Evolutionary conservation across 768 basidiomycete genomes (phyloP).

Genomic region (Agrocybe pediades): DNA sequence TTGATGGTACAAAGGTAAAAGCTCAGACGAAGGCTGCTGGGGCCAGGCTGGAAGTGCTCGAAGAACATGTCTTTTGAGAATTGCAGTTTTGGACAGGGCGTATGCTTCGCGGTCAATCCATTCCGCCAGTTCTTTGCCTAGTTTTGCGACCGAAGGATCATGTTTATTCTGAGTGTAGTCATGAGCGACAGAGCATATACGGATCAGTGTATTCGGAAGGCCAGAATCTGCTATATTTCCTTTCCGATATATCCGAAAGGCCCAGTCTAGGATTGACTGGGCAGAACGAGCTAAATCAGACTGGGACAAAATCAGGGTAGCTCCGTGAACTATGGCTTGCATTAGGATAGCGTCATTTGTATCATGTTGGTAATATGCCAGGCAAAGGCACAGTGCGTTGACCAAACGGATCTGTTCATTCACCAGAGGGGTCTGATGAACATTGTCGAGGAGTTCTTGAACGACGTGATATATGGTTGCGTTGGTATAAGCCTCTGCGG

Average conservation of each 20-base stretch:
- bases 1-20: slow-evolving; percentile 46
- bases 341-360: slow-evolving; percentile 65
- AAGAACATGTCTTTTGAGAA: slow-evolving; percentile 43
- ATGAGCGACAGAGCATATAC: slow-evolving; percentile 62
- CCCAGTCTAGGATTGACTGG: slow-evolving; percentile 82
- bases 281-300: slow-evolving; percentile 66
- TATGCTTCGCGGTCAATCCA: slow-evolving; percentile 67
- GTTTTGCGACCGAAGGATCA: slow-evolving; percentile 26
- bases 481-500: slow-evolving; percentile 42
- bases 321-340: slow-evolving; percentile 67
- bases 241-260: slow-evolving; percentile 53
- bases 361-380: too few species aligned
- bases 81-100: slow-evolving; percentile 38
- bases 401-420: slow-evolving; percentile 82
- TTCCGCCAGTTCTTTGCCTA: slow-evolving; percentile 50
- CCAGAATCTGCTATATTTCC: slow-evolving; percentile 44
- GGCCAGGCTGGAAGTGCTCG: slow-evolving; percentile 80
- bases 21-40: slow-evolving; percentile 49
- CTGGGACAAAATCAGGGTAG: slow-evolving; percentile 65
- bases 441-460: slow-evolving; percentile 67
- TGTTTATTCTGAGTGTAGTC: slow-evolving; percentile 44
- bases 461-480: slow-evolving; percentile 78
- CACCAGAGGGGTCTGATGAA: slow-evolving; percentile 70
- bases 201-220: slow-evolving; percentile 68
- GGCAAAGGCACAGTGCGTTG: slow-evolving; percentile 60